Percentiles rank a stretch among this genome's conserved stretches.
These are phyloP conservation scores for Knoxdaviesia capensis DNA, from an alignment of 2,329 filamentous ascomycete species.

Conservation along the genomic window DNA sequence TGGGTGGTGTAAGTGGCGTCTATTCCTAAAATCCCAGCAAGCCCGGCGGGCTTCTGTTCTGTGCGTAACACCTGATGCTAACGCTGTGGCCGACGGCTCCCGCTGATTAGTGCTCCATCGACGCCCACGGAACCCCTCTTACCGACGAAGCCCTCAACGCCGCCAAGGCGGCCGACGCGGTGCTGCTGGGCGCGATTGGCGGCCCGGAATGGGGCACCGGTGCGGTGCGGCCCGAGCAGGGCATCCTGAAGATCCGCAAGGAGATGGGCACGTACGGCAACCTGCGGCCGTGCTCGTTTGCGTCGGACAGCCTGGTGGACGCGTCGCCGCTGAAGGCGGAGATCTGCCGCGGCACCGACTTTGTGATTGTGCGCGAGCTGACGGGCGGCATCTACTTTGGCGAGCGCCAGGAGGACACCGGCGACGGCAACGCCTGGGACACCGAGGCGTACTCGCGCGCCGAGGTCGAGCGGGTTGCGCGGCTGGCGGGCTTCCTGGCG, in stretches of 20 bases:
- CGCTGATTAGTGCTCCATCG: constrained; percentile 56
- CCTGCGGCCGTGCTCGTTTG: constrained; percentile 90
- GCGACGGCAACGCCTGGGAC: constrained; percentile 57
- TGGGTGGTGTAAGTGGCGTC: constrained; percentile 59
- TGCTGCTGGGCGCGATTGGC: constrained; percentile 83
- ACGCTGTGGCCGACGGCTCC: neutral
- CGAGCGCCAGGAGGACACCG: constrained; percentile 62
- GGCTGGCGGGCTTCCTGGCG: constrained; percentile 65
- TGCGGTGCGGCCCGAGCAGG: constrained; percentile 75
- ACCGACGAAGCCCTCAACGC: constrained; percentile 68
- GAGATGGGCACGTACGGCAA: constrained; percentile 90
- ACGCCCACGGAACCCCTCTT: constrained; percentile 56
- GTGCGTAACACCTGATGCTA: neutral
- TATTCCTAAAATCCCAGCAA: too few species aligned
- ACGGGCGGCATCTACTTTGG: constrained; percentile 94
- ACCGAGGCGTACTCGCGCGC: constrained; percentile 67
- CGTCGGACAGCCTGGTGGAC: constrained; percentile 66
- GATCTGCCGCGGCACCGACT: constrained; percentile 72
- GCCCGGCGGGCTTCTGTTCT: too few species aligned
- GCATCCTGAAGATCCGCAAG: constrained; percentile 76
- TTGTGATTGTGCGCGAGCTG: constrained; percentile 81
- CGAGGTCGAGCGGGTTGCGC: constrained; percentile 76
- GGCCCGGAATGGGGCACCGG: constrained; percentile 94
- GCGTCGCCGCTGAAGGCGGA: constrained; percentile 72
- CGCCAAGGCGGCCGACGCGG: constrained; percentile 69